Evolutionary conservation across 2,329 filamentous ascomycete genomes (phyloP).

Genomic region (Epichloe hybrida): DNA sequence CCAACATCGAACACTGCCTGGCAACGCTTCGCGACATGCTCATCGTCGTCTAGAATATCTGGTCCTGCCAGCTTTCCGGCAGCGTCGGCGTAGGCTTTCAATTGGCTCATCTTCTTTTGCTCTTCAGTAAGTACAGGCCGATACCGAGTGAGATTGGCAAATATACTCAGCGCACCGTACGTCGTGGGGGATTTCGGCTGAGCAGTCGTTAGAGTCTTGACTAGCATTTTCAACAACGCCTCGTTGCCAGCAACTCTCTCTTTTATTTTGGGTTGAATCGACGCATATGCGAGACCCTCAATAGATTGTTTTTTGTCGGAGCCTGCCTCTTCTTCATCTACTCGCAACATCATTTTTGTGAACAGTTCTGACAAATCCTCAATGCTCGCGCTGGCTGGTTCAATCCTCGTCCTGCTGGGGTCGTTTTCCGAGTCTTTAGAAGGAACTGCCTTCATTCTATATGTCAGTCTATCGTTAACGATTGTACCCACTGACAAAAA

Average conservation of each 20-base stretch:
- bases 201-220: slow-evolving; percentile 46
- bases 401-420: slow-evolving; percentile 29
- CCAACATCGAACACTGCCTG: slow-evolving; percentile 66
- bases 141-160: slow-evolving; percentile 75
- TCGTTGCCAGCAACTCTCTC: slow-evolving; percentile 61
- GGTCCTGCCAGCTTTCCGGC: slow-evolving; percentile 49
- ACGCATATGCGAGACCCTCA: slow-evolving; percentile 86
- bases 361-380: slow-evolving; percentile 53
- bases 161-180: slow-evolving; percentile 76
- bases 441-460: slow-evolving; percentile 39
- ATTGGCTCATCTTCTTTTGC: slow-evolving; percentile 78
- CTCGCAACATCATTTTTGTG: slow-evolving; percentile 49
- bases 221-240: slow-evolving; percentile 54
- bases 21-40: slow-evolving; percentile 64
- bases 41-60: slow-evolving; percentile 61
- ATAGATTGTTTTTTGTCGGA: slow-evolving; percentile 56
- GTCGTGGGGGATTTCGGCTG: slow-evolving; percentile 56
- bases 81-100: slow-evolving; percentile 89
- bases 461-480: slow-evolving; percentile 34
- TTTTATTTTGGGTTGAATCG: slow-evolving; percentile 73
- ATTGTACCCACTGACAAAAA: neutral
- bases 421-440: slow-evolving; percentile 26
- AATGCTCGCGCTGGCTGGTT: slow-evolving; percentile 44
- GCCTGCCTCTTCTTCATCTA: slow-evolving; percentile 35
- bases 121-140: slow-evolving; percentile 70